Evolutionary conservation across 129 eudicot species (phyloP).

Genomic region (Lactuca saligna): DNA sequence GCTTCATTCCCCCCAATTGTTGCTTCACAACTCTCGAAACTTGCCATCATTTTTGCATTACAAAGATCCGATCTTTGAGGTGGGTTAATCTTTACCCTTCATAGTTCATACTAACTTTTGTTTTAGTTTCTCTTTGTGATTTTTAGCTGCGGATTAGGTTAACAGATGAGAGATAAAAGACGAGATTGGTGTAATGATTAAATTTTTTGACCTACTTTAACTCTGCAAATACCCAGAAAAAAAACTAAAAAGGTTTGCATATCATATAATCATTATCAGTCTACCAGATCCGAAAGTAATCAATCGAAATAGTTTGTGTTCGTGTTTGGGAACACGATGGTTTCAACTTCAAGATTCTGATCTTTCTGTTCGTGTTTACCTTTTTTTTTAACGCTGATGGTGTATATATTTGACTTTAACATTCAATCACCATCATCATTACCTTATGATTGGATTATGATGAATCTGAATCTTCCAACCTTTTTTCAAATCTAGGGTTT

Average conservation of each 20-base stretch:
- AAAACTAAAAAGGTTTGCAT: slow-evolving; percentile 9
- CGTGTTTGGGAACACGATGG: slow-evolving; percentile 11
- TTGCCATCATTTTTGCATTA: slow-evolving; percentile 11
- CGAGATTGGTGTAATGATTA: slow-evolving; percentile 28
- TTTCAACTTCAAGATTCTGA: slow-evolving; percentile 28
- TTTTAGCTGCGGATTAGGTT: slow-evolving; percentile 24
- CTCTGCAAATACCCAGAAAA: slow-evolving; percentile 28
- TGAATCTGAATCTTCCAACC: slow-evolving; percentile 25
- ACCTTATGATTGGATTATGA: slow-evolving; percentile 34
- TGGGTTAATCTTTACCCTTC: slow-evolving; percentile 22
- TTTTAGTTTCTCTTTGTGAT: slow-evolving; percentile 2
- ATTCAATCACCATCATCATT: slow-evolving; percentile 36
- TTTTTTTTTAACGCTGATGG: slow-evolving; percentile 26
- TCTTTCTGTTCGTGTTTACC: slow-evolving; percentile 31
- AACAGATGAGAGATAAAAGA: slow-evolving; percentile 22
- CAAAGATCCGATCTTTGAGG: slow-evolving; percentile 31
- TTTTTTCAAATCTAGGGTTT: slow-evolving; percentile 36
- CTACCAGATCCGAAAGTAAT: slow-evolving; percentile 28
- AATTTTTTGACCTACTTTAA: slow-evolving; percentile 12
- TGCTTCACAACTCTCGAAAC: slow-evolving; percentile 22
- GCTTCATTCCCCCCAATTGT: slow-evolving; percentile 93
- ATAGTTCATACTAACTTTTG: slow-evolving; percentile 5
- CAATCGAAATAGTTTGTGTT: slow-evolving; percentile 17
- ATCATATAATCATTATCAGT: slow-evolving; percentile 12
- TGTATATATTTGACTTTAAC: slow-evolving; percentile 32